Evolutionary conservation across 441 rosid species (phyloP).

Genomic region (Populus hybrid): DNA sequence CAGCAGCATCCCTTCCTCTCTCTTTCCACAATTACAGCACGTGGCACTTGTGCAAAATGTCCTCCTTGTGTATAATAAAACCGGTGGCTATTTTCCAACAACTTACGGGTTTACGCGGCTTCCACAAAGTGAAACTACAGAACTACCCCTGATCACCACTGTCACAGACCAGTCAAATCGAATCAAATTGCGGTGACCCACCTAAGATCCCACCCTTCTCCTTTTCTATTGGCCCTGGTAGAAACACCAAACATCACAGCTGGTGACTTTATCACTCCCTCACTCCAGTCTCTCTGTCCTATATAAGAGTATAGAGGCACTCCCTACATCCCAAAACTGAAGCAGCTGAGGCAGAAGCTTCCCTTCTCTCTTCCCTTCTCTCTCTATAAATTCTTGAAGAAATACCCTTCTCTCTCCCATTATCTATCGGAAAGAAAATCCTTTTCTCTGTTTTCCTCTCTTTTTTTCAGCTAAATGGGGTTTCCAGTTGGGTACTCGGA

Average conservation of each 20-base stretch:
- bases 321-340: neutral
- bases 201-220: neutral
- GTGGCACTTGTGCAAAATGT: conserved; percentile 46
- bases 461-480: conserved; percentile 44
- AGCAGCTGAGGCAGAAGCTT: conserved; percentile 27
- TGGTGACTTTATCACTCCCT: conserved; percentile 28
- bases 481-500: conserved; percentile 85
- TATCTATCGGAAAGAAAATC: conserved; percentile 5
- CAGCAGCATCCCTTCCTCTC: conserved; percentile 24
- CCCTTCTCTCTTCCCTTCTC: neutral
- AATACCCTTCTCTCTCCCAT: neutral
- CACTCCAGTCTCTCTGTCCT: neutral
- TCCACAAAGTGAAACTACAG: too few relatives aligned
- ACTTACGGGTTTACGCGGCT: neutral
- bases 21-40: conserved; percentile 32
- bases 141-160: neutral
- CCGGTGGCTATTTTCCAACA: neutral
- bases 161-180: conserved; percentile 29
- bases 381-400: neutral
- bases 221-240: conserved; percentile 4
- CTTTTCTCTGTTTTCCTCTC: neutral
- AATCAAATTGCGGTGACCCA: conserved; percentile 6
- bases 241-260: conserved; percentile 32
- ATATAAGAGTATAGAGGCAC: neutral
- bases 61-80: conserved; percentile 7